These are phyloP conservation scores for Calonectria henricotiae DNA, from an alignment of 2,329 filamentous ascomycete species.

Conservation along the genomic window DNA sequence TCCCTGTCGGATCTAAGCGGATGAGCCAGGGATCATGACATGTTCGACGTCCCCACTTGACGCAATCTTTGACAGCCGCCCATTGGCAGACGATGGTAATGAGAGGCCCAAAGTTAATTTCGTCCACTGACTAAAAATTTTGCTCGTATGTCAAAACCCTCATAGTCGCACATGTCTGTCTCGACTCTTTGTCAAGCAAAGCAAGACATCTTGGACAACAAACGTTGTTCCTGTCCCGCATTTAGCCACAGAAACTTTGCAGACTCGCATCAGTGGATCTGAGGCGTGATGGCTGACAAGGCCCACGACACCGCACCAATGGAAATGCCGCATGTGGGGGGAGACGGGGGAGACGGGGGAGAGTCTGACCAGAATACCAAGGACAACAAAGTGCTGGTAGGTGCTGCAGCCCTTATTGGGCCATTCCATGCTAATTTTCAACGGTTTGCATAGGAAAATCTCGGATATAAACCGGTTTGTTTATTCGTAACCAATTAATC, in stretches of 20 bases:
- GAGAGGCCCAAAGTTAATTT: constrained; percentile 18
- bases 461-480: constrained; percentile 52
- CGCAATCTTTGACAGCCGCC: neutral
- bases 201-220: too few species aligned
- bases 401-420: neutral
- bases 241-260: constrained; percentile 7
- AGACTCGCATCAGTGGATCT: constrained; percentile 16
- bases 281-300: constrained; percentile 6
- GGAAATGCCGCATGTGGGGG: constrained; percentile 15
- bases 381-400: constrained; percentile 37
- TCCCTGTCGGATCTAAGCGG: neutral
- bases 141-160: constrained; percentile 8
- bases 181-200: neutral
- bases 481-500: constrained; percentile 1
- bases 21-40: constrained; percentile 19
- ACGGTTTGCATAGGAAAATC: constrained; percentile 2
- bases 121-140: constrained; percentile 1
- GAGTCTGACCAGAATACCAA: constrained; percentile 28
- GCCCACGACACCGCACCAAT: constrained; percentile 1
- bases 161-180: neutral
- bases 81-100: constrained; percentile 8
- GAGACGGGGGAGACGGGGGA: constrained; percentile 12
- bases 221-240: neutral
- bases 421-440: neutral
- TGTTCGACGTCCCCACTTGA: constrained; percentile 17